These are phyloP conservation scores for Podila verticillata DNA, from an alignment of 192 early-diverging fungal genomes.

Conservation along the genomic window DNA sequence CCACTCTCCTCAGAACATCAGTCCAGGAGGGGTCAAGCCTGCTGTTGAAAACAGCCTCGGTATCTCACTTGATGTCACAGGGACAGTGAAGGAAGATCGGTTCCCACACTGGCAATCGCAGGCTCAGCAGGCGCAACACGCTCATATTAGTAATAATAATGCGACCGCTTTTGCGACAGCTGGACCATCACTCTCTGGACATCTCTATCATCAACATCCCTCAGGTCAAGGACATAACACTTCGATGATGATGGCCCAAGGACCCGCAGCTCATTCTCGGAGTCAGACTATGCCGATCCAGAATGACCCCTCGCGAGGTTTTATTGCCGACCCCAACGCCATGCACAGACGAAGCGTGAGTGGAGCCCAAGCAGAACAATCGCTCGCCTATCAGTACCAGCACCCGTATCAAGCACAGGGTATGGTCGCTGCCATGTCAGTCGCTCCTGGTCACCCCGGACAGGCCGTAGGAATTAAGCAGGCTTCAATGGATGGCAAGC, in stretches of 20 bases:
- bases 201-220: constrained; percentile 3
- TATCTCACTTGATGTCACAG: constrained; percentile 45
- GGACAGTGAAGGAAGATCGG: constrained; percentile 38
- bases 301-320: neutral
- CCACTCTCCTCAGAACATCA: neutral
- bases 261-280: neutral
- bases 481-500: constrained; percentile 38
- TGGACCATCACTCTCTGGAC: constrained; percentile 10
- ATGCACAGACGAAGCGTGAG: neutral
- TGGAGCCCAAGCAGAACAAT: neutral
- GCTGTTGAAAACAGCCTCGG: constrained; percentile 26
- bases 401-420: constrained; percentile 2
- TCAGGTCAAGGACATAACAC: neutral
- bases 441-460: neutral
- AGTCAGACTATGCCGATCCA: constrained; percentile 31
- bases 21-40: neutral
- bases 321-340: neutral
- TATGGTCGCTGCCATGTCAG: neutral
- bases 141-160: too few relatives aligned
- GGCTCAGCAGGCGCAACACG: neutral
- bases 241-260: neutral
- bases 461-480: neutral
- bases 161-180: neutral
- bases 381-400: neutral
- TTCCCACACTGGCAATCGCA: constrained; percentile 44